Evolutionary conservation across 495 filamentous ascomycete genomes (phyloP).

Genomic region (Aspergillus bertholletiae): DNA sequence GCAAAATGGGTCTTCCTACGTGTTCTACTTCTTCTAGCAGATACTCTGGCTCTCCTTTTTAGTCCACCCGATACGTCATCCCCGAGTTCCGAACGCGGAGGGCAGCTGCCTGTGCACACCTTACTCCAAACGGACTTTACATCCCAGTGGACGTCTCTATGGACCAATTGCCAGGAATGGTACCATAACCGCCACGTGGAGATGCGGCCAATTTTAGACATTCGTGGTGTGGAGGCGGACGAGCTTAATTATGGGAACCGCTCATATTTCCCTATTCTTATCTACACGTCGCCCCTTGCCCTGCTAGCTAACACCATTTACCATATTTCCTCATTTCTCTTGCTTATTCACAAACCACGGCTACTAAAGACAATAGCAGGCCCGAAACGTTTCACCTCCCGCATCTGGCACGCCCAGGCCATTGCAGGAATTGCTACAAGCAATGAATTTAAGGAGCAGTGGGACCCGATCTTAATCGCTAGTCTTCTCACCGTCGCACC

Average conservation of each 20-base stretch:
- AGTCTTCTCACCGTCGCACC: neutral
- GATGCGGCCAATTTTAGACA: neutral
- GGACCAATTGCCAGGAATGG: neutral
- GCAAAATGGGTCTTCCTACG: neutral
- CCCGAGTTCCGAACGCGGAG: neutral
- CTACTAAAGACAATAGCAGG: neutral
- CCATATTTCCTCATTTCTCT: neutral
- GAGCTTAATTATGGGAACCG: neutral
- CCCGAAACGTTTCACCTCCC: neutral
- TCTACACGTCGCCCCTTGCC: neutral
- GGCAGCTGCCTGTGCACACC: neutral
- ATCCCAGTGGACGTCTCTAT: neutral
- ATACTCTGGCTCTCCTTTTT: neutral
- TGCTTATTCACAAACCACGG: neutral
- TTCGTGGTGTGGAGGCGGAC: neutral
- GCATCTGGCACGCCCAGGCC: neutral
- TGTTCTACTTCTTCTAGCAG: neutral
- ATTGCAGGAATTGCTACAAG: neutral
- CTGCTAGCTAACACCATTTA: neutral
- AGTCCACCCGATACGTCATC: neutral
- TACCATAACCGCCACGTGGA: neutral
- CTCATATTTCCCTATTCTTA: neutral
- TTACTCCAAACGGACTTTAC: neutral
- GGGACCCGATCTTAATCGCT: neutral
- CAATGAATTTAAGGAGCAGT: neutral